A percentile compares a stretch with the other conserved stretches of the same genome.
Conservation (phyloP, 1,284 basidiomycete genomes). For the Ganoderma leucocontextum region DNA sequence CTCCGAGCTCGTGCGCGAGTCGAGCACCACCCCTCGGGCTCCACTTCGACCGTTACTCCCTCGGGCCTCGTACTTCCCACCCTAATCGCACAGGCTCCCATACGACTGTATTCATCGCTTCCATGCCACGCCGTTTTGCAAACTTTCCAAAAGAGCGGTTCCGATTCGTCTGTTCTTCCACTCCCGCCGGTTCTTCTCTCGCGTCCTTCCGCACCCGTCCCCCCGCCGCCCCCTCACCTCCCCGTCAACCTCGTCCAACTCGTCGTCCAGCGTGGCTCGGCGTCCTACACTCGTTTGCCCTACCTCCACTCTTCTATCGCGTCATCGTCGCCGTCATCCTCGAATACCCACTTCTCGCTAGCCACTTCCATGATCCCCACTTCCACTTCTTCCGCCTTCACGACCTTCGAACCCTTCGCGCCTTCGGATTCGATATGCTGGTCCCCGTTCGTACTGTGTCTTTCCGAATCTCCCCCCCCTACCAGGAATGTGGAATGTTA, state of each 20-base stretch:
- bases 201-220: not conserved
- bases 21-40: not conserved
- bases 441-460: conserved; percentile 27
- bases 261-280: conserved; percentile 35
- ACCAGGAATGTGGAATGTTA: conserved; percentile 12
- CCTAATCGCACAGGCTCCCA: not conserved
- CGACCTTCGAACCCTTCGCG: not conserved
- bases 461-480: conserved; percentile 1
- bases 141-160: conserved; percentile 11
- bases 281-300: conserved; percentile 26
- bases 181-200: not conserved
- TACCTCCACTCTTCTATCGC: not conserved
- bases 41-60: not conserved
- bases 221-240: not conserved
- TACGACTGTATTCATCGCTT: not conserved
- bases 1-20: not conserved
- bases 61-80: not conserved
- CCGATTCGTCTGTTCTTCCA: conserved; percentile 1
- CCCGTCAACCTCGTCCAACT: conserved; percentile 26
- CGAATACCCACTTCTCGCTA: conserved; percentile 1
- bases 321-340: conserved; percentile 1
- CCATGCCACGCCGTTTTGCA: conserved; percentile 1
- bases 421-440: not conserved
- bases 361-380: not conserved
- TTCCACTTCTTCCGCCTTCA: not conserved